Percentiles rank a stretch among this genome's conserved stretches.
Evolutionary conservation across 352 stramenopile genomes (phyloP).

Genomic region (Globisporangium heterothallicum): DNA sequence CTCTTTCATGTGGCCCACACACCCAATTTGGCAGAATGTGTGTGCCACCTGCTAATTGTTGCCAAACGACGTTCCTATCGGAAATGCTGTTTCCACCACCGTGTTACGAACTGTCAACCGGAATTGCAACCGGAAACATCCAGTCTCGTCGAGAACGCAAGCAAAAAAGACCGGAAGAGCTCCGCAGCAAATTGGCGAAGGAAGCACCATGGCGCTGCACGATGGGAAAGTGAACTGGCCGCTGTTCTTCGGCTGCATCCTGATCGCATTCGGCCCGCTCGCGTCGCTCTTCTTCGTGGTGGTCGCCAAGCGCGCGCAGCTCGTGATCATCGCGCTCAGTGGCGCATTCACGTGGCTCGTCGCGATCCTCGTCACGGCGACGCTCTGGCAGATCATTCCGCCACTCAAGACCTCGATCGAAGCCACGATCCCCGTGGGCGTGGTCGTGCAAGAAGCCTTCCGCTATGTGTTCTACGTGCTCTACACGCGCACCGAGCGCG

Average conservation of each 20-base stretch:
- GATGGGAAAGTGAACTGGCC: conserved; percentile 77
- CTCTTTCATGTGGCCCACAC: no score
- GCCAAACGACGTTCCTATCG: no score
- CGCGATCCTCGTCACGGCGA: conserved; percentile 68
- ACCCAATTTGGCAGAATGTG: no score
- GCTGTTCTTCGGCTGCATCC: conserved; percentile 80
- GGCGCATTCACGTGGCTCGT: conserved; percentile 82
- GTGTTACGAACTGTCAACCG: no score
- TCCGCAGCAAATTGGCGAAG: no score
- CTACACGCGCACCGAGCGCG: conserved; percentile 69
- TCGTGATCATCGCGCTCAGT: conserved; percentile 77
- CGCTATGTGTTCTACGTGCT: conserved; percentile 68
- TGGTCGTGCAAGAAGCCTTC: conserved; percentile 69
- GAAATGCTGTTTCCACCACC: no score
- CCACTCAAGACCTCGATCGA: conserved; percentile 67
- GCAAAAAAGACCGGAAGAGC: no score
- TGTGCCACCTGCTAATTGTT: no score
- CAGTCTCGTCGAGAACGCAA: no score
- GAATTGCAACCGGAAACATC: no score
- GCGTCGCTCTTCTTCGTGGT: conserved; percentile 76
- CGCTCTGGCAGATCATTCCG: conserved; percentile 72
- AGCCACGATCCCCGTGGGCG: conserved; percentile 62
- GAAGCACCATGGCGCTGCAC: conserved; percentile 50
- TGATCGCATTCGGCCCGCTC: conserved; percentile 71
- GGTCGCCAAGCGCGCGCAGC: conserved; percentile 71